Percentiles rank a stretch among this genome's conserved stretches.
phyloP scores from a whole-genome alignment of 441 rosid species.

The Mallotus repandus region DNA sequence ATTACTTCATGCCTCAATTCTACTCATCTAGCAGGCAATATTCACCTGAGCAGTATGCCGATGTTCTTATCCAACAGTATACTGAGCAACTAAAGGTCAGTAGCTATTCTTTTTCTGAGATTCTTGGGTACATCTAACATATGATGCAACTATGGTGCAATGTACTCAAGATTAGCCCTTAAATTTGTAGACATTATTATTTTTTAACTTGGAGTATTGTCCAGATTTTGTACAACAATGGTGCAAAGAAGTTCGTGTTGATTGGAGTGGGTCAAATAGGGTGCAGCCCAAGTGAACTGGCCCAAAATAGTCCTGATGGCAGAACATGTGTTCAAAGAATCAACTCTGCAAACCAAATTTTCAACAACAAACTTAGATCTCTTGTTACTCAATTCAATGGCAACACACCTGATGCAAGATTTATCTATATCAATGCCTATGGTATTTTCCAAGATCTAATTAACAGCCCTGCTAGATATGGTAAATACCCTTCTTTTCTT shows the following conservation, averaged over 20 bases:
- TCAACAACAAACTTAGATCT: constrained; percentile 65
- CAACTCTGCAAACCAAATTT: constrained; percentile 69
- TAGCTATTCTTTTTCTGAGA: background rate
- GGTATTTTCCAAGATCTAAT: constrained; percentile 76
- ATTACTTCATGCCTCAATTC: constrained; percentile 76
- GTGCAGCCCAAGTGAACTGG: constrained; percentile 74
- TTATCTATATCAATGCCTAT: constrained; percentile 65
- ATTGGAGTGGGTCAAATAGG: constrained; percentile 77
- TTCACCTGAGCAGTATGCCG: constrained; percentile 53
- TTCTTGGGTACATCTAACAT: too few relatives aligned
- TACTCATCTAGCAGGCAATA: constrained; percentile 58
- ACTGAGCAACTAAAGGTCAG: constrained; percentile 58
- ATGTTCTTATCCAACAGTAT: constrained; percentile 53
- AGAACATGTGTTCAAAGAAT: constrained; percentile 65
- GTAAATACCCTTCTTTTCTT: background rate
- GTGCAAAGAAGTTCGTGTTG: constrained; percentile 77
- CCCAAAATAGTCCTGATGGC: constrained; percentile 70
- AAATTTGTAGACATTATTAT: background rate
- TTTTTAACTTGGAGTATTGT: background rate
- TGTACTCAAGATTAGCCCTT: background rate
- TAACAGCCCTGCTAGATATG: constrained; percentile 40
- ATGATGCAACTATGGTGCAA: too few relatives aligned
- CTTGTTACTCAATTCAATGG: constrained; percentile 63
- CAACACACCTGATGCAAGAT: constrained; percentile 53
- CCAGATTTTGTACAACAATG: constrained; percentile 60